Conservation (phyloP, 805 yeast genomes). For the Spathaspora passalidarum region DNA sequence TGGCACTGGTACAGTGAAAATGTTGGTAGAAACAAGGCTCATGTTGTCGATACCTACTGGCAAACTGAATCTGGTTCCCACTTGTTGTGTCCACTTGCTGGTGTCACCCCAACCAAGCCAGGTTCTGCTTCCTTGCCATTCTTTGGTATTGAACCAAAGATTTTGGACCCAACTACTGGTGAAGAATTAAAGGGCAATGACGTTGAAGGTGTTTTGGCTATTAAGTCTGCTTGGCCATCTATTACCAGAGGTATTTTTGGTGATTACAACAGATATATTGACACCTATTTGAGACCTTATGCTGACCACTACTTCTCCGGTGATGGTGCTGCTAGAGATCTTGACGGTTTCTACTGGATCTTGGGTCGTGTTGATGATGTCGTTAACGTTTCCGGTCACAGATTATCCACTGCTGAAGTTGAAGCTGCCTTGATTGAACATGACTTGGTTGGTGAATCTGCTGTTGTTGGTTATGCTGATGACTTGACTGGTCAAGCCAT, state of each 20-base stretch:
- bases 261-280: slow-evolving; percentile 81
- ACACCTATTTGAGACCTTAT: slow-evolving; percentile 90
- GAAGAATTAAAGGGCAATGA: slow-evolving; percentile 79
- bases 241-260: slow-evolving; percentile 95
- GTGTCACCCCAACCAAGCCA: slow-evolving; percentile 92
- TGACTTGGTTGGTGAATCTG: slow-evolving; percentile 81
- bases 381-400: slow-evolving; percentile 96
- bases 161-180: slow-evolving; percentile 92
- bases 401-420: slow-evolving; percentile 97
- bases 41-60: slow-evolving; percentile 96
- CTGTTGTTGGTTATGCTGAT: slow-evolving; percentile 94
- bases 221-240: slow-evolving; percentile 95
- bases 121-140: slow-evolving; percentile 97
- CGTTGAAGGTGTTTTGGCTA: slow-evolving; percentile 94
- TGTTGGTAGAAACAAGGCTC: slow-evolving; percentile 86
- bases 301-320: slow-evolving; percentile 95
- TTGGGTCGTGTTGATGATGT: slow-evolving; percentile 98
- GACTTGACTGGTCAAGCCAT: slow-evolving; percentile 98
- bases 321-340: slow-evolving; percentile 97
- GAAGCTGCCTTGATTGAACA: slow-evolving; percentile 87
- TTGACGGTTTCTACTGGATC: slow-evolving; percentile 96
- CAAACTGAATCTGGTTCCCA: slow-evolving; percentile 98
- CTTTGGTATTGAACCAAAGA: slow-evolving; percentile 88
- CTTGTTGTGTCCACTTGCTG: slow-evolving; percentile 91
- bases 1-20: slow-evolving; percentile 98